Percentiles rank a stretch among this genome's conserved stretches.
Conservation (phyloP, 2,329 filamentous ascomycete genomes). For the Sporothrix brasiliensis region DNA sequence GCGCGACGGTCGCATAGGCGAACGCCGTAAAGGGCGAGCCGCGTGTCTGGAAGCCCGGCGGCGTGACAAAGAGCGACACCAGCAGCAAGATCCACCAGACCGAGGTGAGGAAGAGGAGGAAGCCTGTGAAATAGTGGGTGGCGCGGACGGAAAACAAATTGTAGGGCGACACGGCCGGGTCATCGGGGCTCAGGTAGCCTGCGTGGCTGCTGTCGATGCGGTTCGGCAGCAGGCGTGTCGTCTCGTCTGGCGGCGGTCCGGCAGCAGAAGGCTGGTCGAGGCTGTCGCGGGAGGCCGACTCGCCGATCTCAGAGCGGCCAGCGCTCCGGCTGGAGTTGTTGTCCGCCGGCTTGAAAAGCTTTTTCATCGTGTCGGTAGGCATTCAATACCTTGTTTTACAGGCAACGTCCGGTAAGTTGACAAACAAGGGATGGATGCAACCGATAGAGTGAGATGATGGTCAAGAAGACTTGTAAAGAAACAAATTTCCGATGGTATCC, state of each 20-base stretch:
- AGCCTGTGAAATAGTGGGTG: constrained; percentile 73
- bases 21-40: constrained; percentile 94
- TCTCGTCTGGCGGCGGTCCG: constrained; percentile 47
- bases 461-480: neutral
- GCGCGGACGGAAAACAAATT: constrained; percentile 90
- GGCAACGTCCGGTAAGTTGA: neutral
- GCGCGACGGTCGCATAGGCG: constrained; percentile 75
- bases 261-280: constrained; percentile 13
- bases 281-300: constrained; percentile 26
- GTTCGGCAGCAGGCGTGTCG: constrained; percentile 70
- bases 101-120: constrained; percentile 75
- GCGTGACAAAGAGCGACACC: constrained; percentile 88
- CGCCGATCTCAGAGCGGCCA: constrained; percentile 10
- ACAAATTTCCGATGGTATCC: neutral
- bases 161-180: constrained; percentile 87
- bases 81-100: constrained; percentile 92
- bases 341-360: constrained; percentile 19
- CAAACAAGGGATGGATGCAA: neutral
- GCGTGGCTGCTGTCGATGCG: constrained; percentile 55
- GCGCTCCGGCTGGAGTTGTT: constrained; percentile 17
- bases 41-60: constrained; percentile 79
- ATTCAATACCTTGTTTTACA: neutral
- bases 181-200: constrained; percentile 71
- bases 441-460: neutral
- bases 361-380: constrained; percentile 2